Percentiles rank a stretch among this genome's conserved stretches.
Conservation (phyloP, 257 asterid genomes). For the Haberlea rhodopensis region DNA sequence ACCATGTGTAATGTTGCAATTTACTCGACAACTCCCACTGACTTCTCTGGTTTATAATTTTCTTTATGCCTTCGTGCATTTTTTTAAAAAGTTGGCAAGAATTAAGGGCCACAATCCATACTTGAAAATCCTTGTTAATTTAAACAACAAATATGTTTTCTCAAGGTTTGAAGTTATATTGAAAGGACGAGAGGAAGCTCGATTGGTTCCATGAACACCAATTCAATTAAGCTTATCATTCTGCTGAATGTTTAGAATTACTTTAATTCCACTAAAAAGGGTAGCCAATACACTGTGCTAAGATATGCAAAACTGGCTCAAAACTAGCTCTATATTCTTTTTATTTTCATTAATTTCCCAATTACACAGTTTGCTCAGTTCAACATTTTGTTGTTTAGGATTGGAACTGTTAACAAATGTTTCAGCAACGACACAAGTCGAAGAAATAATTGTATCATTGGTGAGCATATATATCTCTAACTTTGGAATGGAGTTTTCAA, state of each 20-base stretch:
- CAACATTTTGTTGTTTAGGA: conserved; percentile 47
- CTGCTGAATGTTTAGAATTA: conserved; percentile 13
- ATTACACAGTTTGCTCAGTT: too few species aligned
- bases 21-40: too few species aligned
- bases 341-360: not conserved
- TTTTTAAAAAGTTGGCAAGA: not conserved
- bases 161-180: not conserved
- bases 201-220: too few species aligned
- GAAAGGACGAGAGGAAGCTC: not conserved
- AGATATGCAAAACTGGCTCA: too few species aligned
- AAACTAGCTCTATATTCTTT: conserved; percentile 5
- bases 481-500: not conserved
- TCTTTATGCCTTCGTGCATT: too few species aligned
- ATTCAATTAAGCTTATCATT: too few species aligned
- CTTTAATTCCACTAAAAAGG: not conserved
- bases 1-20: too few species aligned
- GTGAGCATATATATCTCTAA: conserved; percentile 37
- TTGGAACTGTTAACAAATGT: conserved; percentile 65
- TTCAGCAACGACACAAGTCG: conserved; percentile 86
- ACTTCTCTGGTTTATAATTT: too few species aligned
- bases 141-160: not conserved
- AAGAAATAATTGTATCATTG: conserved; percentile 82
- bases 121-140: not conserved
- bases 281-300: conserved; percentile 11
- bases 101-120: not conserved